Percentiles rank a stretch among this genome's conserved stretches.
phyloP scores from a whole-genome alignment of 257 asterid genomes.

The Nemophila menziesii region DNA sequence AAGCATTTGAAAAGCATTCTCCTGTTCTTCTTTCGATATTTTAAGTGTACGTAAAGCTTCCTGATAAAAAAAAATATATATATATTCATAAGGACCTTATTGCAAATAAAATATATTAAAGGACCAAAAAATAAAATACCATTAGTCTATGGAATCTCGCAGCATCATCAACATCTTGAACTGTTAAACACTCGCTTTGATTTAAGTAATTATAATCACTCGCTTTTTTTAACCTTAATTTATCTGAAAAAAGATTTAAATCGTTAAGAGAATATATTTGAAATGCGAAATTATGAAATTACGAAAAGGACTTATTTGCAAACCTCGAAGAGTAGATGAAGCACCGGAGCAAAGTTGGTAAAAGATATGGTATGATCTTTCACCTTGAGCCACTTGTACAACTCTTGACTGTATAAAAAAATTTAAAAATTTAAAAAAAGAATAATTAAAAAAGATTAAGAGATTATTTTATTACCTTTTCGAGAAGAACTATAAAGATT shows the following conservation, averaged over 20 bases:
- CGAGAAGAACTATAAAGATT: slow-evolving; percentile 68
- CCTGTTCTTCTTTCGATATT: slow-evolving; percentile 69
- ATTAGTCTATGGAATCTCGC: slow-evolving; percentile 42
- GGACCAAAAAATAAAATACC: slow-evolving; percentile 11
- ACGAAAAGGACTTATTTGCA: slow-evolving; percentile 9
- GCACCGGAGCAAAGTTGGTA: slow-evolving; percentile 98
- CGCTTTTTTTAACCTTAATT: slow-evolving; percentile 56
- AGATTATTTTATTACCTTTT: too few species aligned
- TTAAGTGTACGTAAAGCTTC: slow-evolving; percentile 51
- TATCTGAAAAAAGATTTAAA: slow-evolving; percentile 31
- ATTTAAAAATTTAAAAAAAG: slow-evolving; percentile 8
- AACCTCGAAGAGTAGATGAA: slow-evolving; percentile 69
- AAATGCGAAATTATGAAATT: too few species aligned
- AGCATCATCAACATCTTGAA: slow-evolving; percentile 57
- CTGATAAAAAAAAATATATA: slow-evolving; percentile 29
- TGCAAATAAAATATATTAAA: slow-evolving; percentile 5
- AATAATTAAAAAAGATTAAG: slow-evolving; percentile 15
- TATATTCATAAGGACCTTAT: slow-evolving; percentile 12
- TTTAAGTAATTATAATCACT: slow-evolving; percentile 61
- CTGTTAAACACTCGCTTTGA: slow-evolving; percentile 65
- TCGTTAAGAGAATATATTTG: slow-evolving; percentile 1
- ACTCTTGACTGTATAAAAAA: slow-evolving; percentile 69
- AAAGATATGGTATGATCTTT: slow-evolving; percentile 81
- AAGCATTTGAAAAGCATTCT: slow-evolving; percentile 64
- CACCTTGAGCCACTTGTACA: slow-evolving; percentile 65